Percentiles rank a stretch among this genome's conserved stretches.
phyloP scores from a whole-genome alignment of 192 early-diverging fungal genomes.

The Gigaspora rosea region DNA sequence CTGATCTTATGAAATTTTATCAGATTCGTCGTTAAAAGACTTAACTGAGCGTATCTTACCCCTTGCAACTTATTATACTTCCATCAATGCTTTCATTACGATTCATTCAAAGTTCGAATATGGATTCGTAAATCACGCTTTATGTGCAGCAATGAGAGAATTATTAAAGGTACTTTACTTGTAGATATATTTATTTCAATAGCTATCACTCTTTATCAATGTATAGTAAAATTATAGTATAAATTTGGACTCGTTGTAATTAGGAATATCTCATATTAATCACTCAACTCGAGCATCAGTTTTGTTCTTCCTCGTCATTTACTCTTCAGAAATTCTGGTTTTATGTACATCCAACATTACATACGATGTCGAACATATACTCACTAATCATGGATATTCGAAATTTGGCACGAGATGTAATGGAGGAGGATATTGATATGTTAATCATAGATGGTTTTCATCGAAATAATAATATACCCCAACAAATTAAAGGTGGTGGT shows the following conservation, averaged over 20 bases:
- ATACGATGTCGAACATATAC: conserved; percentile 52
- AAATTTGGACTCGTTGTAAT: too few relatives aligned
- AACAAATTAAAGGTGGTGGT: conserved; percentile 72
- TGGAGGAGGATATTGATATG: conserved; percentile 43
- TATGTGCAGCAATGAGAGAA: conserved; percentile 77
- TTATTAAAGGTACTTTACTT: conserved; percentile 63
- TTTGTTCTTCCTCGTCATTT: conserved; percentile 66
- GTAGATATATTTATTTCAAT: too few relatives aligned
- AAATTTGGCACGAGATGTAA: conserved; percentile 36
- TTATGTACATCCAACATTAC: conserved; percentile 79
- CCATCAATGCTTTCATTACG: conserved; percentile 77
- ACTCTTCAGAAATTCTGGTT: conserved; percentile 93
- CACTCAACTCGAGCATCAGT: conserved; percentile 89
- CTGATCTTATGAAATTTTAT: conserved; percentile 24
- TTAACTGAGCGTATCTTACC: conserved; percentile 80
- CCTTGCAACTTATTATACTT: conserved; percentile 71
- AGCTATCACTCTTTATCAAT: too few relatives aligned
- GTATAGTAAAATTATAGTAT: too few relatives aligned
- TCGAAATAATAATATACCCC: conserved; percentile 49
- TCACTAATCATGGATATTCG: conserved; percentile 47
- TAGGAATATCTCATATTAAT: conserved; percentile 84
- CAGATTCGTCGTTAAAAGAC: conserved; percentile 68
- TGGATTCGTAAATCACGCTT: conserved; percentile 87
- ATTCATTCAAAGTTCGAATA: conserved; percentile 73
- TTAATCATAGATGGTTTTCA: conserved; percentile 38